Evolutionary conservation across 257 asterid species (phyloP).

Genomic region (Salvia miltiorrhiza): DNA sequence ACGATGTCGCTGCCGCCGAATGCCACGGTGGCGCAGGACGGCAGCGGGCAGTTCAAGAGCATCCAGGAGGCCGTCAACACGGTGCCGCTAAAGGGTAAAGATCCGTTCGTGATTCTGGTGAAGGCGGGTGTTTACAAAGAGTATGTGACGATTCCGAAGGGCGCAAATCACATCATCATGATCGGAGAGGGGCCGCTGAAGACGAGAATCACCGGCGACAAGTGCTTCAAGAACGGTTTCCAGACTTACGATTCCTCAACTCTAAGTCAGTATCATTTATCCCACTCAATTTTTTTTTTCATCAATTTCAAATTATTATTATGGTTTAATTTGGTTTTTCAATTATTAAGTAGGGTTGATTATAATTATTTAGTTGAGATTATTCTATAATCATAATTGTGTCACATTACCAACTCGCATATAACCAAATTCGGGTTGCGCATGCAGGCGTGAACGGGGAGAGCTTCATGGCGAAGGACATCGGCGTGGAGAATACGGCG

Average conservation of each 20-base stretch:
- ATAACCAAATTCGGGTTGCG: no score
- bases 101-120: constrained; percentile 34
- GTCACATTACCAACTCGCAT: no score
- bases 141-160: constrained; percentile 30
- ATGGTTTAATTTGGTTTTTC: no score
- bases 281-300: no score
- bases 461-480: constrained; percentile 59
- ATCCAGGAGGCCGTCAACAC: constrained; percentile 40
- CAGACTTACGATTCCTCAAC: constrained; percentile 48
- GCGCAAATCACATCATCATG: constrained; percentile 36
- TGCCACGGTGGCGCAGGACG: constrained; percentile 63
- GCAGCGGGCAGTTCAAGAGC: constrained; percentile 51
- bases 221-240: constrained; percentile 37
- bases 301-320: no score
- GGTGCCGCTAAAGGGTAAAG: constrained; percentile 28
- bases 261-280: constrained; percentile 31
- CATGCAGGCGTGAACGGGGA: constrained; percentile 55
- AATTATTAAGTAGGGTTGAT: no score
- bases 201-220: constrained; percentile 49
- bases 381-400: no score
- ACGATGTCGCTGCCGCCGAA: constrained; percentile 20
- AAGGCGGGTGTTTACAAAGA: constrained; percentile 65
- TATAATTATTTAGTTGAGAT: no score
- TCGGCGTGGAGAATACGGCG: constrained; percentile 67
- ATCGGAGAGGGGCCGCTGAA: constrained; percentile 63